phyloP scores from a whole-genome alignment of 2,329 filamentous ascomycete species.

The Botrytis galanthina region DNA sequence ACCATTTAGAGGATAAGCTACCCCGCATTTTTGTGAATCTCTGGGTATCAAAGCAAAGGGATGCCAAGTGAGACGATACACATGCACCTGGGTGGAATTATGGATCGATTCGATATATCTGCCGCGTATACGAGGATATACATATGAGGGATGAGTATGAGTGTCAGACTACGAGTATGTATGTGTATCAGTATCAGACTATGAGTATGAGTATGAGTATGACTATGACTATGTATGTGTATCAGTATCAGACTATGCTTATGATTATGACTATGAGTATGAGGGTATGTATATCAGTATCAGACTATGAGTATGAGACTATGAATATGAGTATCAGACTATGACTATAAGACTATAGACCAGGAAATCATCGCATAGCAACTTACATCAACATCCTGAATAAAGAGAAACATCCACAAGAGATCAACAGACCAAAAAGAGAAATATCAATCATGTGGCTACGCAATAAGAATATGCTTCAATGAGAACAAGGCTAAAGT shows the following conservation, averaged over 20 bases:
- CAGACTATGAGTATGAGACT: background rate
- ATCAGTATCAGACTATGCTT: too few relatives aligned
- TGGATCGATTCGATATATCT: background rate
- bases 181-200: too few relatives aligned
- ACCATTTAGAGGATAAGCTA: background rate
- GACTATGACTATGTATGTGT: too few relatives aligned
- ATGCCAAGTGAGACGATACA: background rate
- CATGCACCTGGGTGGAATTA: background rate
- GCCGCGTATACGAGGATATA: too few relatives aligned
- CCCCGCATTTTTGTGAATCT: conserved; percentile 11
- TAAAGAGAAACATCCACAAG: background rate
- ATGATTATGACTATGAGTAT: too few relatives aligned
- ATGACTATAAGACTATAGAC: too few relatives aligned
- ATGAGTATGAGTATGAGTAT: too few relatives aligned
- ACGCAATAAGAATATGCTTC: background rate
- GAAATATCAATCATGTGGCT: background rate
- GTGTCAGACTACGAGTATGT: too few relatives aligned
- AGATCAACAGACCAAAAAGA: background rate
- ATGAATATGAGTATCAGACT: background rate
- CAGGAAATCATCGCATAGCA: too few relatives aligned
- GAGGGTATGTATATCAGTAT: too few relatives aligned
- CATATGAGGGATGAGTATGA: too few relatives aligned
- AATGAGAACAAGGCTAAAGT: background rate
- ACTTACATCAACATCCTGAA: too few relatives aligned
- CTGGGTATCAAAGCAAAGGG: background rate